phyloP scores from a whole-genome alignment of 129 eudicot species.

The Dittrichia graveolens region DNA sequence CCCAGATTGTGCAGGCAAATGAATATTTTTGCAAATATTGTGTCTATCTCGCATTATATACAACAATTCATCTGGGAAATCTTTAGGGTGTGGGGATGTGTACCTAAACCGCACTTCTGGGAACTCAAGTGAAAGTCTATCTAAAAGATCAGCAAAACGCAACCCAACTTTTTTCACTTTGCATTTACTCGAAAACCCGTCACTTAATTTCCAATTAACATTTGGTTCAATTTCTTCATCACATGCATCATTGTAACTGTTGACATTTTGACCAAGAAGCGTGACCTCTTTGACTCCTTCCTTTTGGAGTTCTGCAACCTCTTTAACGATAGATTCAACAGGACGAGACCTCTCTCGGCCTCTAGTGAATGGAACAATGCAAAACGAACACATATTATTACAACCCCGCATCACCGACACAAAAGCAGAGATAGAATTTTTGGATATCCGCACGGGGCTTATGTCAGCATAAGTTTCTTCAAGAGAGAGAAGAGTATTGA shows the following conservation, averaged over 20 bases:
- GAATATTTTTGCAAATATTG: slow-evolving; percentile 89
- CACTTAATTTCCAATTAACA: slow-evolving; percentile 77
- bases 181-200: slow-evolving; percentile 85
- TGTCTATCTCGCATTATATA: slow-evolving; percentile 83
- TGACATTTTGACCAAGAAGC: slow-evolving; percentile 96
- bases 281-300: slow-evolving; percentile 98
- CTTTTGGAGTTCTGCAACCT: slow-evolving; percentile 84
- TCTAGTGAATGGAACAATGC: slow-evolving; percentile 98
- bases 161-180: slow-evolving; percentile 87
- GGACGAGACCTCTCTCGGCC: slow-evolving; percentile 98
- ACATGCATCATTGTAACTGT: slow-evolving; percentile 86
- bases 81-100: slow-evolving; percentile 99
- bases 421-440: slow-evolving; percentile 79
- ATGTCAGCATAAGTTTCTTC: slow-evolving; percentile 99
- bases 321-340: slow-evolving; percentile 87
- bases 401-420: slow-evolving; percentile 99
- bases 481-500: slow-evolving; percentile 92
- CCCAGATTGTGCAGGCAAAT: slow-evolving; percentile 97
- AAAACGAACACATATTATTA: slow-evolving; percentile 97
- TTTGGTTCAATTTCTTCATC: slow-evolving; percentile 64
- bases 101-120: slow-evolving; percentile 95
- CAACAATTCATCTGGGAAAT: slow-evolving; percentile 88
- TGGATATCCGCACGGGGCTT: slow-evolving; percentile 87
- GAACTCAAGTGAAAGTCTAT: slow-evolving; percentile 78
- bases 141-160: slow-evolving; percentile 91